A percentile compares a stretch with the other conserved stretches of the same genome.
These are phyloP conservation scores for Lathyrus tuberosus DNA, from an alignment of 306 rosid genomes.

Conservation along the genomic window DNA sequence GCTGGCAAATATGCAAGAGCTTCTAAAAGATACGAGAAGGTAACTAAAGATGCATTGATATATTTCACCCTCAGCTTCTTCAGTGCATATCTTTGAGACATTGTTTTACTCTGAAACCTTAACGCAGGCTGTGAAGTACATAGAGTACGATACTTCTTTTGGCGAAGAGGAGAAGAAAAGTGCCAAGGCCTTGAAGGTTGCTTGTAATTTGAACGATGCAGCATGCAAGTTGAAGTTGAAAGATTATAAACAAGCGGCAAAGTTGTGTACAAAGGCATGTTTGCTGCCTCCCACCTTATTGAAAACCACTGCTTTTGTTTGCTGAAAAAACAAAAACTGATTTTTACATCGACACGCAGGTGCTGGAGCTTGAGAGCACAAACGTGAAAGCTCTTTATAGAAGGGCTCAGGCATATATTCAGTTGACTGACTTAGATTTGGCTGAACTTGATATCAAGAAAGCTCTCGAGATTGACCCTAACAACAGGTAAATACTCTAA, in stretches of 20 bases:
- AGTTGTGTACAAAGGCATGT: constrained; percentile 77
- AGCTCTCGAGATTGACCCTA: constrained; percentile 91
- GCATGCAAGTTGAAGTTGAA: constrained; percentile 88
- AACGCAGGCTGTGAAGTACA: constrained; percentile 73
- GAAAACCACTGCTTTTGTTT: not conserved
- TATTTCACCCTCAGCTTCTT: not conserved
- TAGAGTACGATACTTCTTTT: constrained; percentile 68
- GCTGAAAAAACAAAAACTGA: not conserved
- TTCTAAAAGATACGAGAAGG: constrained; percentile 95
- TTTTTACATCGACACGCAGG: constrained; percentile 47
- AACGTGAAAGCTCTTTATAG: constrained; percentile 91
- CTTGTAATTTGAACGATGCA: constrained; percentile 86
- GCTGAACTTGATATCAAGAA: constrained; percentile 91
- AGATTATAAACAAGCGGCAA: constrained; percentile 78
- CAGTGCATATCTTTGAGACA: not conserved
- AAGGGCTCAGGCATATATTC: constrained; percentile 72
- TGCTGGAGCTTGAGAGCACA: constrained; percentile 68
- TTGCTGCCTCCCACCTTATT: not conserved
- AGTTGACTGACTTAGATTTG: constrained; percentile 72
- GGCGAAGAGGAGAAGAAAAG: constrained; percentile 78
- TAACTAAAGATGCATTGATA: constrained; percentile 18
- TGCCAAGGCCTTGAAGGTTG: constrained; percentile 75
- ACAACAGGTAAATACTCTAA: constrained; percentile 57
- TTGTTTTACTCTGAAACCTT: not conserved
- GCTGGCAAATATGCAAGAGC: constrained; percentile 84